Base-by-base conservation (phyloP, 1,284 basidiomycete species). In the Microbotryum silenes-acaulis region DNA sequence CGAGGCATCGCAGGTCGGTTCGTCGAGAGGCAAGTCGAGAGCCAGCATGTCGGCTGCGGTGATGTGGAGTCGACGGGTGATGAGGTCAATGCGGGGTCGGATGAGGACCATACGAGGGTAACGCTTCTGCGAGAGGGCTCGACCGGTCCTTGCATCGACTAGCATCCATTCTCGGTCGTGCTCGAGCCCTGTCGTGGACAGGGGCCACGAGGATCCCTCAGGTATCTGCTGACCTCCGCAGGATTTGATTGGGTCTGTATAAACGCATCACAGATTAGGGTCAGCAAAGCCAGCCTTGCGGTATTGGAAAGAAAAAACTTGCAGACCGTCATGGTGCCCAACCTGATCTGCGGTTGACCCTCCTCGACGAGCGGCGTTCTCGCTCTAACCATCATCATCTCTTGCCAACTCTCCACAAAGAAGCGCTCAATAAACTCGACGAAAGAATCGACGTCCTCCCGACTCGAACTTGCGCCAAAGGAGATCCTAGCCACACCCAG, bases 121-220 rank as follows among this genome's bases (percentile, higher is more conserved):
- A 1, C 60, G 59, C 44, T 69, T 69, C 51, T 65, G 63, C 6
- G 57, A 60, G 20, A 69, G 61, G 0, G 63, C 61, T 18, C 56
- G 54, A 16, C 61, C 63, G n/a, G 62, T 61, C 12, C 37, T 29
- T 8, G 66, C 31, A 21, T 60, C 57, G 53, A 69, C 63, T 45
- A 69, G 62, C 66, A 67, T 65, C 51, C 61, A 64, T 57, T 65
- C 63, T 18, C 68, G 63, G 58, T 69, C 68, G 59, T 63, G 57
- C 14, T 37, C 44, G 18, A 69, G 57, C 8, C 68, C 68, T 14
- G 66, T 49, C 10, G 51, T 23, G 12, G 58, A 45, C 29, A 69
- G 33, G 1, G 63, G 58, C 67, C 68, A 69, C 1, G 31, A 45
- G 37, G 3, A 42, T 6, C 37, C 37, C 37, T 42, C 37, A 10